phyloP scores from a whole-genome alignment of 495 filamentous ascomycete species.

The Penicillium cinerascens region DNA sequence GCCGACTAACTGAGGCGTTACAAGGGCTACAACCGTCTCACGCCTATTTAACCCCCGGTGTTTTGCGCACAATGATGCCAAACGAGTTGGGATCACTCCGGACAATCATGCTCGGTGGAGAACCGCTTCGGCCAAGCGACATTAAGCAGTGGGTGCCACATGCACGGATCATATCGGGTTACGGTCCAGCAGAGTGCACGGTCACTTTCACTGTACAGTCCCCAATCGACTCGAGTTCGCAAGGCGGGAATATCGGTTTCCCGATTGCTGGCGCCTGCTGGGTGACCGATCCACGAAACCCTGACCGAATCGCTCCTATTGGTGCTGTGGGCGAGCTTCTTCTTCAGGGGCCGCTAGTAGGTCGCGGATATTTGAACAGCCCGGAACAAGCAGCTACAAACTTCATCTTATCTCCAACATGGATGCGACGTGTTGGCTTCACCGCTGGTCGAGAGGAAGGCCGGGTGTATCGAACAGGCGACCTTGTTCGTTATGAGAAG shows the following conservation, averaged over 20 bases:
- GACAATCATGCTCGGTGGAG: conserved; percentile 36
- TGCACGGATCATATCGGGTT: conserved; percentile 44
- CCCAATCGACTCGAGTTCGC: not conserved
- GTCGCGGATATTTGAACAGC: not conserved
- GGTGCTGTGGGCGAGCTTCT: conserved; percentile 20
- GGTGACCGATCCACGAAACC: conserved; percentile 34
- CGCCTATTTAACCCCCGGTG: conserved; percentile 39
- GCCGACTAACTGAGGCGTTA: too few relatives aligned
- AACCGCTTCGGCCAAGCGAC: conserved; percentile 38
- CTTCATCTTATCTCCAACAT: not conserved
- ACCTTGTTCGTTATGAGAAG: not conserved
- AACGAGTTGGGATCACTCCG: conserved; percentile 26
- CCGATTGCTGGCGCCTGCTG: conserved; percentile 20
- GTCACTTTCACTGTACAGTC: not conserved
- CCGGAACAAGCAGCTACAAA: not conserved
- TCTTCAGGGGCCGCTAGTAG: not conserved
- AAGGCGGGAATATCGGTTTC: conserved; percentile 16
- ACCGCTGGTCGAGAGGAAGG: not conserved
- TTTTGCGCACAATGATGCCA: conserved; percentile 33
- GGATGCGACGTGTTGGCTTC: not conserved
- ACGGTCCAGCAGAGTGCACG: conserved; percentile 50
- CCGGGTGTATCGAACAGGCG: not conserved
- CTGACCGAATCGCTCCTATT: conserved; percentile 31
- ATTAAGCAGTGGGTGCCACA: conserved; percentile 42
- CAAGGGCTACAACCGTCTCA: conserved; percentile 22